These are phyloP conservation scores for Lactifluus pinguis DNA, from an alignment of 768 basidiomycete species.

Conservation along the genomic window DNA sequence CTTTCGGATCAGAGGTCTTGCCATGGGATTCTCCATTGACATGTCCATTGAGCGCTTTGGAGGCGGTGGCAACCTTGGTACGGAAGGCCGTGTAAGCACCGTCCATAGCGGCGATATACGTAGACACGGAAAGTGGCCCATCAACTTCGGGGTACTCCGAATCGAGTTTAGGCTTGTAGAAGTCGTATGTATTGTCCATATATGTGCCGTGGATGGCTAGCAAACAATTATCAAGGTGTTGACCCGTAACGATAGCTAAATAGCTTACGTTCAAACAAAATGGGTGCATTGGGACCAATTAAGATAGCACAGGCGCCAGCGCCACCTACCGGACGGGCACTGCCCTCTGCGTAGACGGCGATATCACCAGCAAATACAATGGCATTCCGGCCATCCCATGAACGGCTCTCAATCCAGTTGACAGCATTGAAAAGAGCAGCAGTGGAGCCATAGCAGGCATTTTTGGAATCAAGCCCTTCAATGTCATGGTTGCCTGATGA, in stretches of 20 bases:
- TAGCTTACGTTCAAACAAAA: slow-evolving; percentile 87
- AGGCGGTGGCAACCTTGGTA: slow-evolving; percentile 63
- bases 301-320: slow-evolving; percentile 93
- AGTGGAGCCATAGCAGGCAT: slow-evolving; percentile 98
- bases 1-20: slow-evolving; percentile 31
- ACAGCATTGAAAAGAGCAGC: slow-evolving; percentile 97
- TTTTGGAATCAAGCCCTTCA: slow-evolving; percentile 98
- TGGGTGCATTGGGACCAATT: slow-evolving; percentile 92
- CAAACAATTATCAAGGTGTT: not conserved
- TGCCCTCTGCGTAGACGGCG: slow-evolving; percentile 94
- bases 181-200: slow-evolving; percentile 98
- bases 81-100: slow-evolving; percentile 79
- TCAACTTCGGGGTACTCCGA: slow-evolving; percentile 97
- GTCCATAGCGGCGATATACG: slow-evolving; percentile 92
- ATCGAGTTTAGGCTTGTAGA: slow-evolving; percentile 95
- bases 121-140: slow-evolving; percentile 91
- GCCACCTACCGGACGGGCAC: slow-evolving; percentile 92
- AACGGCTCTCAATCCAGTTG: slow-evolving; percentile 95
- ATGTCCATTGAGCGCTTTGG: slow-evolving; percentile 28
- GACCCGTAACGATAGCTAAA: not conserved
- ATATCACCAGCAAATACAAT: slow-evolving; percentile 97
- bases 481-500: slow-evolving; percentile 91
- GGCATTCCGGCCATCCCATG: slow-evolving; percentile 97
- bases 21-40: slow-evolving; percentile 26
- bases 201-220: slow-evolving; percentile 90